Percentiles rank a stretch among this genome's conserved stretches.
Conservation (phyloP, 192 early-diverging fungal genomes). For the Geranomyces michiganensis region DNA sequence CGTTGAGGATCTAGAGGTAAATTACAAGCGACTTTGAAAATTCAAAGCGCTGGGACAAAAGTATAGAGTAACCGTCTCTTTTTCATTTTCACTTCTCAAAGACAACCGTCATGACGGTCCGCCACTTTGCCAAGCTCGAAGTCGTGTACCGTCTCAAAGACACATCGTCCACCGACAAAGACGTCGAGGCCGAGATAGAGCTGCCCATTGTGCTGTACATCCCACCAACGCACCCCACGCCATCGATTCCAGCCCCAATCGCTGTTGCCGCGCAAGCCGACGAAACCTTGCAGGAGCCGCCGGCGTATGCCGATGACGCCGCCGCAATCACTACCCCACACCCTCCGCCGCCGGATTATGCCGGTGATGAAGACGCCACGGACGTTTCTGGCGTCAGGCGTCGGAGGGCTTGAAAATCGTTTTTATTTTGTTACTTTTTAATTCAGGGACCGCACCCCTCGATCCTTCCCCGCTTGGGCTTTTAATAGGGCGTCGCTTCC, state of each 20-base stretch:
- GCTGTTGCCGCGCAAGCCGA: neutral
- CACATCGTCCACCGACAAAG: neutral
- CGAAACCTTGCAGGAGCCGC: neutral
- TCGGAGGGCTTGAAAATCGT: neutral
- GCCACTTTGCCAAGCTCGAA: conserved; percentile 9
- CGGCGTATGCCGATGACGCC: neutral
- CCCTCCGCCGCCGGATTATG: neutral
- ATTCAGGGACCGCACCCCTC: no score
- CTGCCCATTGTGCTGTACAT: conserved; percentile 26
- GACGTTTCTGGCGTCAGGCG: neutral
- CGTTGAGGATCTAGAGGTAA: conserved; percentile 9
- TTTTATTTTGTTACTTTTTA: no score
- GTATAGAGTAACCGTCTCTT: neutral
- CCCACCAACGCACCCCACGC: neutral
- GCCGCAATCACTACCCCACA: no score
- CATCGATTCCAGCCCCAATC: neutral
- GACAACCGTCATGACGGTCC: conserved; percentile 21
- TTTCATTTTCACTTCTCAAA: neutral
- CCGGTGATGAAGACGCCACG: neutral
- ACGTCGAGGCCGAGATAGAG: conserved; percentile 17
- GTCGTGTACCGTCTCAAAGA: conserved; percentile 6
- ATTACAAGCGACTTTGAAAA: no score
- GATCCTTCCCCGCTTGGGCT: no score
- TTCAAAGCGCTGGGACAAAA: no score
- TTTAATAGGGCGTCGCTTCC: no score